Evolutionary conservation across 1,284 basidiomycete species (phyloP), one percentile per base, ranked within the genome.

Genomic region (Ceratobasidium sp.): DNA sequence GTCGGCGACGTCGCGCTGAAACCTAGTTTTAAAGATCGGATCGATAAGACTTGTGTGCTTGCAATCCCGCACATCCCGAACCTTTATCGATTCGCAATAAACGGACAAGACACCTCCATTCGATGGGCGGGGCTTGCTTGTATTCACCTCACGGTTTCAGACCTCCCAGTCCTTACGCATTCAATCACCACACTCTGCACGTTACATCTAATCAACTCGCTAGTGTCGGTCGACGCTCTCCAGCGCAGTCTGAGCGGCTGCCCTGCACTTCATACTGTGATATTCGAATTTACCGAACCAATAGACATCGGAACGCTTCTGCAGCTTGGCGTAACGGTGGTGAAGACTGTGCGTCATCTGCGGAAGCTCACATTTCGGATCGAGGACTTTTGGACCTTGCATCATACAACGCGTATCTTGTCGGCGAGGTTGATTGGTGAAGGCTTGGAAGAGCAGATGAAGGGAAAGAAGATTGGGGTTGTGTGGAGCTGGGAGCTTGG

Each of bases 401-500:
- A 71, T 60, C 23, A 38, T 40, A 71, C 58, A 18, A 60, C 46
- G 18, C 14, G 28, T 23, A 60, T 59, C 3, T 25, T 71, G 44
- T 56, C 67, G 11, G 67, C 54, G n/a, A 71, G 23, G 21, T 46
- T 71, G 28, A 46, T 48, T 9, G 56, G 33, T 3, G 56, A 59
- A 38, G 67, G 67, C 9, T 44, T 71, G 30, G 23, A 36, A 30
- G 56, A 71, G 48, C 28, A 46, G 21, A 21, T 59, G 8, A 71
- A 46, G 23, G 67, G 58, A 30, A 71, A 60, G 18, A 38, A 49
- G n/a, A 51, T 71, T 49, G 38, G 42, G 16, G 46, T 30, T 46
- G 67, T 71, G 30, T 71, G 67, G 67, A 71, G 67, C 21, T 71
- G 67, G 67, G 67, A 71, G 40, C 58, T 71, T 48, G 67, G 67